Percentiles rank a stretch among this genome's conserved stretches.
Evolutionary conservation across 2,329 filamentous ascomycete species (phyloP).

Genomic region (Pestalotiopsis sp.): DNA sequence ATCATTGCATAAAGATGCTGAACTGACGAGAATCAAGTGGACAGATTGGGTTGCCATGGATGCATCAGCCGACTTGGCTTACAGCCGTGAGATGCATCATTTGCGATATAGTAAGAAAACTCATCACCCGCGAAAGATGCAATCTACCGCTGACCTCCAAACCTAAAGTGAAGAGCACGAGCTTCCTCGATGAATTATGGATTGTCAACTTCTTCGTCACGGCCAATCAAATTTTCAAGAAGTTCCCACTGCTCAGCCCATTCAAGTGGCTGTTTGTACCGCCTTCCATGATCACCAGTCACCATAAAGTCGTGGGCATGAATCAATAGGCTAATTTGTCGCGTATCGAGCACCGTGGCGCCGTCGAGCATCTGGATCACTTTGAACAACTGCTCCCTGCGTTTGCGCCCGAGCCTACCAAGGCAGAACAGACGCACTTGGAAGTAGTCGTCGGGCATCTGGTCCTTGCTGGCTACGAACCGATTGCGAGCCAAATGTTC

Average conservation of each 20-base stretch:
- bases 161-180: conserved; percentile 11
- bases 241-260: conserved; percentile 19
- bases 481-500: conserved; percentile 22
- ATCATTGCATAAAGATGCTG: background rate
- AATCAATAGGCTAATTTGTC: conserved; percentile 19
- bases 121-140: background rate
- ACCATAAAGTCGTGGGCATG: conserved; percentile 7
- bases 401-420: conserved; percentile 17
- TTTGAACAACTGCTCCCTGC: conserved; percentile 24
- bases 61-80: conserved; percentile 20
- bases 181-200: conserved; percentile 13
- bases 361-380: conserved; percentile 24
- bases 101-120: conserved; percentile 21
- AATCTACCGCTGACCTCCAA: background rate
- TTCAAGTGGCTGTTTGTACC: conserved; percentile 22
- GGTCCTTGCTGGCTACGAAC: conserved; percentile 14
- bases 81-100: conserved; percentile 15
- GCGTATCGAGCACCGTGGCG: conserved; percentile 23
- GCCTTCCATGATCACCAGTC: conserved; percentile 7
- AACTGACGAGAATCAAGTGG: conserved; percentile 12
- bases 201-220: conserved; percentile 16
- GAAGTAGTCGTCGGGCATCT: conserved; percentile 18
- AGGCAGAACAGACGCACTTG: conserved; percentile 21
- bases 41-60: conserved; percentile 25
- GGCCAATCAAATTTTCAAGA: conserved; percentile 16